Base-by-base conservation (phyloP, 148 eudicot species). In the Linanthus parryae region DNA sequence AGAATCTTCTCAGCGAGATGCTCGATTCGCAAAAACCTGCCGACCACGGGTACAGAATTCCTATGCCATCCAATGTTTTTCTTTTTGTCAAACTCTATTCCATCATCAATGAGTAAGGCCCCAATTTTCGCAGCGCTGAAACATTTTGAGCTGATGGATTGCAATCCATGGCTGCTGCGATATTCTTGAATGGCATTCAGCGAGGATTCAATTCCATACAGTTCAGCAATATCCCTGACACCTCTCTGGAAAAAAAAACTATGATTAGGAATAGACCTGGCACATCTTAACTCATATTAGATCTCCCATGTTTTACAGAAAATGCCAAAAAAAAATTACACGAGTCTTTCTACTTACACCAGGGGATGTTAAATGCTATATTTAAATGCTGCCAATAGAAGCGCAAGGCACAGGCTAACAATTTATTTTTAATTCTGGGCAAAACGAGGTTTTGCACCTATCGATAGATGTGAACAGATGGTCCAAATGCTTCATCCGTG, bases 21-120 rank as follows among this genome's bases (percentile, higher is more conserved):
- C 69, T 92, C 99, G 22, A 92, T 84, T 69, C 96, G 75, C 51
- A 92, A 48, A 56, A 92, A 82, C 63, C 96, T 75, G 56, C 94
- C 96, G 47, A 84, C 83, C 57, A 71, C 52, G 12, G 96, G 91
- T 42, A 68, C 83, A 72, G 63, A 79, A 25, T 31, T 69, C 68
- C 63, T 66, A 61, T 87, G 96, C 94, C 94, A 79, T 40, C 77
- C 85, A 36, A 76, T 63, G 26, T 68, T 82, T 41, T 57, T 72
- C 73, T 34, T 75, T 37, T 80, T 79, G 72, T 87, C 99, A 30
- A 84, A 61, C 37, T 65, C 65, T 41, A 92, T 67, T 44, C 96
- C 99, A 75, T 92, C 96, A 34, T 92, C 99, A 49, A 92, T 77
- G 49, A 92, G 84, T 51, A 88, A 11, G 52, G 83, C 82, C 43